A percentile compares a stretch with the other conserved stretches of the same genome.
phyloP scores from a whole-genome alignment of 768 basidiomycete species.

The Suillus discolor region DNA sequence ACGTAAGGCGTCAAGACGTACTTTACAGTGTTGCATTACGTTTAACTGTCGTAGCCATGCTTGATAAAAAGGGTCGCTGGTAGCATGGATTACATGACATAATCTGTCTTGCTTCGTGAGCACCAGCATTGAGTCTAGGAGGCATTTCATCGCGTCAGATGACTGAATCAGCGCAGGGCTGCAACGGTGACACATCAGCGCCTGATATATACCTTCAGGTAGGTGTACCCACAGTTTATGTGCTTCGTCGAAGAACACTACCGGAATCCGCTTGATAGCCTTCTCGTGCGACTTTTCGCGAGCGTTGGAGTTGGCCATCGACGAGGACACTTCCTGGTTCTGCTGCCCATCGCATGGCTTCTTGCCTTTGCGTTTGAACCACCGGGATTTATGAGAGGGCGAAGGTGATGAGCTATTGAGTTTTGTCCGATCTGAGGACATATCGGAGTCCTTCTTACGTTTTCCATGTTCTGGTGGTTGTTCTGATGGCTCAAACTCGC shows the following conservation, averaged over 20 bases:
- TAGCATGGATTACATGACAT: slow-evolving; percentile 81
- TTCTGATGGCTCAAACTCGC: slow-evolving; percentile 60
- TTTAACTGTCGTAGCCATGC: slow-evolving; percentile 81
- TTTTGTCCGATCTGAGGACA: slow-evolving; percentile 46
- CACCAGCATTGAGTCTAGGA: slow-evolving; percentile 85
- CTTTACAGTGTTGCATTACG: slow-evolving; percentile 84
- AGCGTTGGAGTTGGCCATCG: slow-evolving; percentile 19
- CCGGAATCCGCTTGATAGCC: slow-evolving; percentile 68
- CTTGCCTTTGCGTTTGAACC: slow-evolving; percentile 29
- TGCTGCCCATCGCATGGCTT: slow-evolving; percentile 29
- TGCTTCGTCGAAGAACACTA: slow-evolving; percentile 85
- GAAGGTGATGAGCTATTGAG: slow-evolving; percentile 35
- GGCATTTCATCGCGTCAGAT: slow-evolving; percentile 78
- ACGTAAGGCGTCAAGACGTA: slow-evolving; percentile 22
- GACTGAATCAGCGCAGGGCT: slow-evolving; percentile 79
- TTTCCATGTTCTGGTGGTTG: slow-evolving; percentile 6
- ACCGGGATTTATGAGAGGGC: slow-evolving; percentile 28
- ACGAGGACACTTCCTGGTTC: slow-evolving; percentile 35
- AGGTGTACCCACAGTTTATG: slow-evolving; percentile 65
- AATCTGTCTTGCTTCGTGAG: slow-evolving; percentile 87
- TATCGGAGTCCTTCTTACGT: slow-evolving; percentile 31
- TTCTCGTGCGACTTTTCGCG: slow-evolving; percentile 36
- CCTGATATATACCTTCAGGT: not conserved
- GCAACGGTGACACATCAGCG: slow-evolving; percentile 11
- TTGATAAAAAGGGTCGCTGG: slow-evolving; percentile 85